A percentile compares a stretch with the other conserved stretches of the same genome.
phyloP scores from a whole-genome alignment of 768 basidiomycete species.

The Mycena rebaudengoi region DNA sequence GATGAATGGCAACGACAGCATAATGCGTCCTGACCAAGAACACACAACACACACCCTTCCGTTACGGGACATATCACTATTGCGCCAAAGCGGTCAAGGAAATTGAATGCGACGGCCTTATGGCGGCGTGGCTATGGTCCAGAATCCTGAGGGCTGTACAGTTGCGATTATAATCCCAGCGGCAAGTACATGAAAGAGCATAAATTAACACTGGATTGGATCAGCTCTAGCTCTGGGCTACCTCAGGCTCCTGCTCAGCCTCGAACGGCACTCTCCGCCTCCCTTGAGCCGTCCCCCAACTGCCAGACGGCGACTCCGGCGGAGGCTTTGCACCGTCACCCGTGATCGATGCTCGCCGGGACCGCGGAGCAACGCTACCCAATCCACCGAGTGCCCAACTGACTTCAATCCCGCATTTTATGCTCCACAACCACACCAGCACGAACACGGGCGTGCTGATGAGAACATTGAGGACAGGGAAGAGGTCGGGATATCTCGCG shows the following conservation, averaged over 20 bases:
- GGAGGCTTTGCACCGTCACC: constrained; percentile 5
- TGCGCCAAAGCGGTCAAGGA: no score
- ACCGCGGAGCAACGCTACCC: constrained; percentile 22
- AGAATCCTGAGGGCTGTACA: no score
- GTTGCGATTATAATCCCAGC: no score
- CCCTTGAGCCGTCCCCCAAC: constrained; percentile 8
- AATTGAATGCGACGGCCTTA: no score
- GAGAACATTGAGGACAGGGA: constrained; percentile 84
- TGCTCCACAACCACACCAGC: constrained; percentile 89
- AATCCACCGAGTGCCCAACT: constrained; percentile 81
- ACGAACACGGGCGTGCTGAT: constrained; percentile 83
- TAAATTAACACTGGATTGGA: not conserved
- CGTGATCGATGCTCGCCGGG: constrained; percentile 10
- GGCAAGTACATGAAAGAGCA: not conserved
- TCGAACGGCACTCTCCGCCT: constrained; percentile 20
- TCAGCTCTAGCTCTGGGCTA: not conserved
- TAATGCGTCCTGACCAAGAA: no score
- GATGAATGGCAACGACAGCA: no score
- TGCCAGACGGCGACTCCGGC: not conserved
- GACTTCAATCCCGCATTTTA: constrained; percentile 81
- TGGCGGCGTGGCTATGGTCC: no score
- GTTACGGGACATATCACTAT: no score
- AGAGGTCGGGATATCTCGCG: constrained; percentile 84
- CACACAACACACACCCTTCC: no score
- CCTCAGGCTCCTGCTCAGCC: constrained; percentile 1